Base-by-base conservation (phyloP, 192 early-diverging fungal genomes). In the Entophlyctis luteolus region DNA sequence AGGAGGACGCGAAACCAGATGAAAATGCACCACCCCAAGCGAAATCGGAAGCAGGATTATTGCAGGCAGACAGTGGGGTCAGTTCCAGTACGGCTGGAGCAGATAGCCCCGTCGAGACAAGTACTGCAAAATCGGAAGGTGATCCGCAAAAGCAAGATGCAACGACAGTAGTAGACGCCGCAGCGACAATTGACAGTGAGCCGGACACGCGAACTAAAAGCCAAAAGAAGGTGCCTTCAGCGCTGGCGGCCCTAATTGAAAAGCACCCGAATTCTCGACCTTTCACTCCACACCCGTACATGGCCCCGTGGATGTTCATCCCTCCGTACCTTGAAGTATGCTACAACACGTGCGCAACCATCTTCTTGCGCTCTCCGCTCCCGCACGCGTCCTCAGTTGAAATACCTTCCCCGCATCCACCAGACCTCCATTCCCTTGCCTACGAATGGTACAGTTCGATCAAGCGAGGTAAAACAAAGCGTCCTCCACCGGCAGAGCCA, bases 251-350 rank as follows among this genome's bases (percentile, higher is more conserved):
- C 5, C 74, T 93, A 62, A 74, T 81, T 73, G 81, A 81, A 46
- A 74, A 71, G 56, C 68, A 70, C 37, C 68, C 68, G 16, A 59
- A 70, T 10, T 42, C 16, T 23, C 33, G 50, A 8, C 57, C 48
- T 22, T 98, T 90, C 73, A 84, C 87, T 74, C 88, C 63, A 0
- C 50, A 68, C n/a, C 59, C 55, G 0, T 84, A 63, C 60, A 74
- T 77, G 75, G 73, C 91, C 71, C 93, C 96, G 10, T 95, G 89
- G 84, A 88, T 98, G 86, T 98, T 96, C 72, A 84, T 95, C 20
- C 96, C 96, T 5, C 87, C 92, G 52, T 98, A 98, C 74, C 88
- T 98, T 28, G 96, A 98, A 79, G 94, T 98, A 50, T 89, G 93
- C 81, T 98, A 94, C 80, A 89, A 90, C 73, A 93, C 89, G 4